Evolutionary conservation across 169 alveolate species (phyloP), one percentile per base, ranked within the genome.

Genomic region (Toxoplasma gondii): DNA sequence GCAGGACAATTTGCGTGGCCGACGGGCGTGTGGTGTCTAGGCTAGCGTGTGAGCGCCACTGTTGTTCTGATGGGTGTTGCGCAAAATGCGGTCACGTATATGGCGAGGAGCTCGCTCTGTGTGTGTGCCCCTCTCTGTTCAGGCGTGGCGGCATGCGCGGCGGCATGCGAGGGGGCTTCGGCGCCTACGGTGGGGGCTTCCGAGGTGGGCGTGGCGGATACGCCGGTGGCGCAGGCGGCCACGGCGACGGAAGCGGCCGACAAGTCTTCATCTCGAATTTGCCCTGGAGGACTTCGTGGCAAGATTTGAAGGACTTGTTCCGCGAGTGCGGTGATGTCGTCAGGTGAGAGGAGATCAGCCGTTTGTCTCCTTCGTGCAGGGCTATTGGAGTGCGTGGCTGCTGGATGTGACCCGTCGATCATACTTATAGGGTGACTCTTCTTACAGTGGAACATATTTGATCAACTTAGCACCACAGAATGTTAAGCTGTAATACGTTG

Each of bases 241-340:
- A 44, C n/a, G 88, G 84, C 36, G 93, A 64, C n/a, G 93, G 93
- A 10, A 70, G 83, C n/a, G 92, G 92, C 10, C 93, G 94, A 12
- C 95, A 93, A 88, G 82, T 93, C 31, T 94, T 91, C 83, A 95
- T 94, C 24, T 92, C 95, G 53, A 94, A 94, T 49, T 39, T 94
- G 88, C 94, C 96, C 22, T 94, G 96, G 96, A 86, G 92, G 93
- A 94, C 96, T 0, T 92, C 96, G 24, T 94, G 96, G 96, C 96
- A 94, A 22, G 96, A 94, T 16, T 94, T 94, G 34, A 94, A 94
- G 88, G 96, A 94, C 80, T 91, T 94, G 27, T 94, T 94, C 94
- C 86, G 95, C 34, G 95, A 94, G 44, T 94, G 95, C 92, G 96
- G 96, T 1, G 96, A 92, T 10, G 94, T 94, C 80, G 92, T 94